These are phyloP conservation scores for Ophiosphaerella narmari DNA, from an alignment of 2,329 filamentous ascomycete genomes.

Conservation along the genomic window DNA sequence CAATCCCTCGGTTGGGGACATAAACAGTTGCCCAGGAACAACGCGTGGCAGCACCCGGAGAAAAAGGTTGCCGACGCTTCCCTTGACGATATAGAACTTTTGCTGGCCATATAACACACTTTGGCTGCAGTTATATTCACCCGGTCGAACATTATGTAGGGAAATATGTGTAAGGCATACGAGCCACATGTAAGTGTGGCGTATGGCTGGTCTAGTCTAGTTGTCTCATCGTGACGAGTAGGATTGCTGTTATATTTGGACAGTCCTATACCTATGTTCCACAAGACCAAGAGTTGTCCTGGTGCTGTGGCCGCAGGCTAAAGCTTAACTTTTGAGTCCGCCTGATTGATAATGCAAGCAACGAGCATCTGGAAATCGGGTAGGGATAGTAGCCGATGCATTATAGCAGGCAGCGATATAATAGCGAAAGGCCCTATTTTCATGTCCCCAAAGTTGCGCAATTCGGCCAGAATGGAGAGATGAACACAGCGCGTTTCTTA, in stretches of 20 bases:
- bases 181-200: background rate
- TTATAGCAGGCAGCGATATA: background rate
- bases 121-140: too few species aligned
- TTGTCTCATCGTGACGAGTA: background rate
- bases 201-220: conserved; percentile 5
- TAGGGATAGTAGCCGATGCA: background rate
- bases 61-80: background rate
- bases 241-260: conserved; percentile 2
- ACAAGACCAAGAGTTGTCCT: background rate
- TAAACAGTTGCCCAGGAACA: background rate
- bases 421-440: background rate
- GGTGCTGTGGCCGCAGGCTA: background rate
- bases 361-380: background rate
- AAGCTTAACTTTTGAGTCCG: background rate
- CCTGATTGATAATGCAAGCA: background rate
- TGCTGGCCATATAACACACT: too few species aligned
- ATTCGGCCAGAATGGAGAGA: background rate
- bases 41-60: background rate
- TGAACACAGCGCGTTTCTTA: background rate
- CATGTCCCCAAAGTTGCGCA: background rate
- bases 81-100: too few species aligned
- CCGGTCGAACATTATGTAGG: too few species aligned
- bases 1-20: background rate
- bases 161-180: background rate
- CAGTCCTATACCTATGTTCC: background rate